Evolutionary conservation across 2,329 filamentous ascomycete genomes (phyloP).

Genomic region (Diaporthe vaccinii): DNA sequence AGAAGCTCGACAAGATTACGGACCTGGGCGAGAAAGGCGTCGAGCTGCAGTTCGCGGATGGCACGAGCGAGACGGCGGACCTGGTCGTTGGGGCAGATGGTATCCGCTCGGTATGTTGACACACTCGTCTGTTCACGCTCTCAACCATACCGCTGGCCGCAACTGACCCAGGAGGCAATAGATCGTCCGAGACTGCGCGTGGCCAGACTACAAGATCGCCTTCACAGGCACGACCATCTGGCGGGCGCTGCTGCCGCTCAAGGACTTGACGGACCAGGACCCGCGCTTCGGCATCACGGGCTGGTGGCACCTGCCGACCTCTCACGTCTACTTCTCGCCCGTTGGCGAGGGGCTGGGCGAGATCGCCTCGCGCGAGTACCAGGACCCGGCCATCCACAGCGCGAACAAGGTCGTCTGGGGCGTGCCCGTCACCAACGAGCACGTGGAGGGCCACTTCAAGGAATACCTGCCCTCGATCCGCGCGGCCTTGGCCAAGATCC

Average conservation of each 20-base stretch:
- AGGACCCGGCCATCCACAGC: constrained; percentile 48
- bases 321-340: constrained; percentile 57
- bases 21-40: constrained; percentile 53
- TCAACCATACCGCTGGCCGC: no score
- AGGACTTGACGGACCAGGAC: constrained; percentile 48
- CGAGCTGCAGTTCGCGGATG: constrained; percentile 60
- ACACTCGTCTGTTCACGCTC: no score
- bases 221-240: constrained; percentile 61
- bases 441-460: constrained; percentile 54
- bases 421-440: constrained; percentile 52
- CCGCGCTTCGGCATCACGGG: constrained; percentile 50
- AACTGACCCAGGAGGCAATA: constrained; percentile 21
- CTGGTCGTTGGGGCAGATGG: constrained; percentile 66
- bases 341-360: constrained; percentile 57
- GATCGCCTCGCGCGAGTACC: constrained; percentile 53
- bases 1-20: constrained; percentile 56
- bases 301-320: constrained; percentile 59
- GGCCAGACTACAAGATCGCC: constrained; percentile 44
- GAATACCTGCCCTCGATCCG: constrained; percentile 39
- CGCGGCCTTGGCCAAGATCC: constrained; percentile 17
- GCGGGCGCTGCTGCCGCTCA: constrained; percentile 57
- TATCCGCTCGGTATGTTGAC: constrained; percentile 59
- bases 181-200: constrained; percentile 38
- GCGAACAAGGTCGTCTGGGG: constrained; percentile 54
- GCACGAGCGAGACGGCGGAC: constrained; percentile 54